Conservation (phyloP, 768 basidiomycete species). For the Rhodotorula graminis region DNA sequence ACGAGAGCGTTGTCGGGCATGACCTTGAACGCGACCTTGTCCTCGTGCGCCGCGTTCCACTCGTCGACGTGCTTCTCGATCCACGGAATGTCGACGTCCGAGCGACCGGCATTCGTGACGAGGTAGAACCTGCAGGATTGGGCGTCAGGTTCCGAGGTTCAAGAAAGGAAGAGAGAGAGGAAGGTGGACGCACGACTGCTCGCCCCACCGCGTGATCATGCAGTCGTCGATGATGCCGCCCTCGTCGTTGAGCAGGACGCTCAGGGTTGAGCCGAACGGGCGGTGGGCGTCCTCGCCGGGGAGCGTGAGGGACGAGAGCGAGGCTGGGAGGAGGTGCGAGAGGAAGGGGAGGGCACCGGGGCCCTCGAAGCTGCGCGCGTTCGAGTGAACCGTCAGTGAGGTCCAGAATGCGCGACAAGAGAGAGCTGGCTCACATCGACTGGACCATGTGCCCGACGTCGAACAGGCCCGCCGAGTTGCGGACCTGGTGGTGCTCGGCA, state of each 20-base stretch:
- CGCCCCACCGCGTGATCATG: constrained; percentile 56
- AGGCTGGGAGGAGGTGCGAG: constrained; percentile 83
- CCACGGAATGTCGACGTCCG: constrained; percentile 75
- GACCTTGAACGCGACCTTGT: constrained; percentile 70
- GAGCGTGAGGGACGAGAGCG: constrained; percentile 51
- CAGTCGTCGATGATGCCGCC: constrained; percentile 97
- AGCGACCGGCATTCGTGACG: constrained; percentile 89
- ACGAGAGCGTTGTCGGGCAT: constrained; percentile 80
- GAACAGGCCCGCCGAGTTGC: constrained; percentile 76
- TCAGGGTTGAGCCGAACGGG: constrained; percentile 68
- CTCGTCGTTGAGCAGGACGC: constrained; percentile 75
- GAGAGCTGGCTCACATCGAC: constrained; percentile 58
- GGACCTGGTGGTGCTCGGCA: constrained; percentile 82
- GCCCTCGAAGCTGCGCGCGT: constrained; percentile 65
- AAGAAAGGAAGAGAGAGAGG: neutral
- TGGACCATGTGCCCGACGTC: constrained; percentile 99
- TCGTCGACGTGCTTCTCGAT: constrained; percentile 62
- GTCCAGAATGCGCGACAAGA: neutral
- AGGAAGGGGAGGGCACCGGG: constrained; percentile 72
- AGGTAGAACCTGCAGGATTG: constrained; percentile 68
- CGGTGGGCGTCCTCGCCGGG: constrained; percentile 12
- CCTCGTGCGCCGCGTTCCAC: constrained; percentile 62
- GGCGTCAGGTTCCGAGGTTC: neutral
- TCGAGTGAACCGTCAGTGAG: neutral
- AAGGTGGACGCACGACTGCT: constrained; percentile 36